Evolutionary conservation across 1,284 basidiomycete genomes (phyloP).

Genomic region (Phellopilus nigrolimitatus): DNA sequence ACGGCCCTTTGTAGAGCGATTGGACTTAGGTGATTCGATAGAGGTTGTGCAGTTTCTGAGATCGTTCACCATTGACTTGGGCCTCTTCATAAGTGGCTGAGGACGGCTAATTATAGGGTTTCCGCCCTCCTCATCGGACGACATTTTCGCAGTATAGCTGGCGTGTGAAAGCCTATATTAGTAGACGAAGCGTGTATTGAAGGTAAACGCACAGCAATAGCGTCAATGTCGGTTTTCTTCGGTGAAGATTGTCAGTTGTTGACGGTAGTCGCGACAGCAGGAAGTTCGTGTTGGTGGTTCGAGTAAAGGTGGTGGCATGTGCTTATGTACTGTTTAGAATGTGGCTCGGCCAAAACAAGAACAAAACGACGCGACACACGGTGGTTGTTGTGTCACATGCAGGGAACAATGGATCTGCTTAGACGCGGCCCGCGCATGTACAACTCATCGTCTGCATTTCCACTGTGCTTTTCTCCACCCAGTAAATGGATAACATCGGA

Average conservation of each 20-base stretch:
- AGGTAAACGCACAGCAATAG: too few relatives aligned
- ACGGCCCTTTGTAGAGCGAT: background rate
- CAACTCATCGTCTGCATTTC: too few relatives aligned
- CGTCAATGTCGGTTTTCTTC: too few relatives aligned
- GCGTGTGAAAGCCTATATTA: too few relatives aligned
- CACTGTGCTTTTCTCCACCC: too few relatives aligned
- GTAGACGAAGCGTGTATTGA: too few relatives aligned
- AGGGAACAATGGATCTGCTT: background rate
- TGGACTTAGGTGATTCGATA: background rate
- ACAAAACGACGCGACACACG: background rate
- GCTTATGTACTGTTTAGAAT: background rate
- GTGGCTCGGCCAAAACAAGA: background rate
- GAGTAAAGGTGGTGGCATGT: background rate
- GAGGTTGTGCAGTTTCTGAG: background rate
- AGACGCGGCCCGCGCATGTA: background rate
- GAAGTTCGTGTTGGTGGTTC: too few relatives aligned
- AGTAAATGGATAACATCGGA: too few relatives aligned
- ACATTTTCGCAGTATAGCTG: background rate
- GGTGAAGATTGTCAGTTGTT: too few relatives aligned
- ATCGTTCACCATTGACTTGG: slow-evolving; percentile 9
- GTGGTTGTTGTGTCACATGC: background rate
- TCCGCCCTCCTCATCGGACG: background rate
- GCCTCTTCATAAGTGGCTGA: slow-evolving; percentile 3
- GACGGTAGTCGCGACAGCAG: too few relatives aligned
- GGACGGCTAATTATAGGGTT: slow-evolving; percentile 4